These are phyloP conservation scores for Alternaria rosae DNA, from an alignment of 2,329 filamentous ascomycete genomes.

Conservation along the genomic window DNA sequence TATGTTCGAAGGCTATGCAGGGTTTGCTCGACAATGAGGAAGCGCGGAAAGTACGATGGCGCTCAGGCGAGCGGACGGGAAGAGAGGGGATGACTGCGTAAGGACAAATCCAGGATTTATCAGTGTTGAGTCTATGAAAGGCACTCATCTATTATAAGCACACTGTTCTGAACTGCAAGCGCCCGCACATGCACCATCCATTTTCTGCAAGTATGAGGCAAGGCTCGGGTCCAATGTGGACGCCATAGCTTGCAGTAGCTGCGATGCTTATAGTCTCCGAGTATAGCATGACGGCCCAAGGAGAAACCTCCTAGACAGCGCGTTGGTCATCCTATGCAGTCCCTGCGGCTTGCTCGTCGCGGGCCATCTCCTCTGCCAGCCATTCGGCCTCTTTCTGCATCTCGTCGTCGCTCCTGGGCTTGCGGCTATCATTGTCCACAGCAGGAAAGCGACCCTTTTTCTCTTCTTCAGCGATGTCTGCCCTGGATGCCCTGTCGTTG, in stretches of 20 bases:
- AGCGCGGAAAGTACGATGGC: not conserved
- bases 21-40: not conserved
- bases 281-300: not conserved
- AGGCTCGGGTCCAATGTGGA: not conserved
- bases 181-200: not conserved
- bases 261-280: not conserved
- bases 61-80: not conserved
- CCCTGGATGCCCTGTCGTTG: slow-evolving; percentile 53
- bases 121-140: not conserved
- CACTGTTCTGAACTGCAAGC: not conserved
- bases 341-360: slow-evolving; percentile 39
- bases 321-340: not conserved
- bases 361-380: slow-evolving; percentile 66
- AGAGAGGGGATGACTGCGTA: not conserved
- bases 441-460: slow-evolving; percentile 67
- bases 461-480: slow-evolving; percentile 33
- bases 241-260: not conserved
- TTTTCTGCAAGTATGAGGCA: not conserved
- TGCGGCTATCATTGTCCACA: slow-evolving; percentile 71
- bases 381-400: slow-evolving; percentile 81
- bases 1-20: not conserved
- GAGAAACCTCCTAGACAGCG: not conserved
- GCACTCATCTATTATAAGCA: not conserved
- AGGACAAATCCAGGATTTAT: not conserved
- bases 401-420: slow-evolving; percentile 72